These are phyloP conservation scores for Mrakiaceae sp. DNA, from an alignment of 1,284 basidiomycete genomes.

Conservation along the genomic window DNA sequence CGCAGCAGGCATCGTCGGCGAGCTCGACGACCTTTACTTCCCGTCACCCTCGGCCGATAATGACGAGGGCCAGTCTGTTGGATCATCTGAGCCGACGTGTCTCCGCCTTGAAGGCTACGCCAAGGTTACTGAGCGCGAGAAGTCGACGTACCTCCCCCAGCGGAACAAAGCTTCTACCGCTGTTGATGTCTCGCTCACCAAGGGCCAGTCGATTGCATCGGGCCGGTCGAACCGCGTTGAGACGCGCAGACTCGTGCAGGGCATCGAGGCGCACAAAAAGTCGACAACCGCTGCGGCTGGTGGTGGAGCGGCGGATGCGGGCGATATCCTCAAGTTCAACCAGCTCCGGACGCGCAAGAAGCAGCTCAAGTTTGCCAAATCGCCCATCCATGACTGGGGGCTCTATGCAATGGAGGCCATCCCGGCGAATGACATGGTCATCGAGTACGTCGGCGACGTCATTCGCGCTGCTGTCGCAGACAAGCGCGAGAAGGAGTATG, in stretches of 20 bases:
- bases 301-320: conserved; percentile 34
- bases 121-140: conserved; percentile 83
- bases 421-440: conserved; percentile 92
- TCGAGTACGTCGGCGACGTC: conserved; percentile 98
- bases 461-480: conserved; percentile 93
- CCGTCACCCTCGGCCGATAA: no score
- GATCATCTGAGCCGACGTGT: conserved; percentile 48
- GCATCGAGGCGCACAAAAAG: conserved; percentile 87
- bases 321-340: conserved; percentile 80
- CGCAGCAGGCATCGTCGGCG: no score
- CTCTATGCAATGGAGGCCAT: conserved; percentile 93
- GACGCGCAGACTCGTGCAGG: conserved; percentile 80
- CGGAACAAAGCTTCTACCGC: conserved; percentile 41
- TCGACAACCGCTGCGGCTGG: conserved; percentile 33
- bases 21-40: no score
- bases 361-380: conserved; percentile 87
- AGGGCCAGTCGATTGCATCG: conserved; percentile 44
- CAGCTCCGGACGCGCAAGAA: conserved; percentile 97
- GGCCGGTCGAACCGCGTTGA: conserved; percentile 88
- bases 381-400: conserved; percentile 97
- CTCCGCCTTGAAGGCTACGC: conserved; percentile 90
- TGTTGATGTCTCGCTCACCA: conserved; percentile 30
- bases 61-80: background rate
- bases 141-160: conserved; percentile 65
- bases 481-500: conserved; percentile 91